Evolutionary conservation across 1,139 yeast species (phyloP), one percentile per base, ranked within the genome.

Genomic region (Lodderomyces orthopsilosis): DNA sequence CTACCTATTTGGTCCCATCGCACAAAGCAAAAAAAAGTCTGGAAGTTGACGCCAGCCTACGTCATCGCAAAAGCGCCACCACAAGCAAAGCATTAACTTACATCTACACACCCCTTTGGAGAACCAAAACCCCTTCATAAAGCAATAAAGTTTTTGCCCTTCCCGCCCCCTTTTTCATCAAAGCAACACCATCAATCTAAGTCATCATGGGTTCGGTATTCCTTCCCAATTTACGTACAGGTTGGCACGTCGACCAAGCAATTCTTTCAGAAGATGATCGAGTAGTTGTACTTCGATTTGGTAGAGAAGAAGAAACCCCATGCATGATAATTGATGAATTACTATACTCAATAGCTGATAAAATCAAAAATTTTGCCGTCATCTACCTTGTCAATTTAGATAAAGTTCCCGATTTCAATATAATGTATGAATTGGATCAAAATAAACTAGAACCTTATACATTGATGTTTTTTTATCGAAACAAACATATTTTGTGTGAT

Each of bases 401-500:
- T 49, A 81, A 83, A 53, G 98, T 94, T 1, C 86, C 93, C 0
- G 98, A 91, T 55, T 93, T 93, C 65, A 91, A 90, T 62, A 76
- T 69, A 56, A 90, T 93, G 94, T 93, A 93, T 62, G 98, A 93
- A 62, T 67, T 93, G 45, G 88, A 85, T 58, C 52, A 47, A 27
- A 46, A 46, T 32, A 41, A 41, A 8, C 40, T 40, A 22, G 97
- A 89, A 52, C 95, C 96, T 24, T 81, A 87, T 74, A 83, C 95
- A 40, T 74, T 93, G 44, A 93, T 93, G 98, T 91, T 93, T 59
- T 93, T 93, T 62, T 89, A 79, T 65, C 71, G 95, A 43, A 93
- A 93, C 66, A 91, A 90, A 61, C 98, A 93, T 62, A 91, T 94
- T 95, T 81, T 91, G 89, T 88, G 96, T 65, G 98, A 93, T 68